These are phyloP conservation scores for Eragrostis nindensis DNA, from an alignment of 176 grass and related monocot genomes.

Conservation along the genomic window DNA sequence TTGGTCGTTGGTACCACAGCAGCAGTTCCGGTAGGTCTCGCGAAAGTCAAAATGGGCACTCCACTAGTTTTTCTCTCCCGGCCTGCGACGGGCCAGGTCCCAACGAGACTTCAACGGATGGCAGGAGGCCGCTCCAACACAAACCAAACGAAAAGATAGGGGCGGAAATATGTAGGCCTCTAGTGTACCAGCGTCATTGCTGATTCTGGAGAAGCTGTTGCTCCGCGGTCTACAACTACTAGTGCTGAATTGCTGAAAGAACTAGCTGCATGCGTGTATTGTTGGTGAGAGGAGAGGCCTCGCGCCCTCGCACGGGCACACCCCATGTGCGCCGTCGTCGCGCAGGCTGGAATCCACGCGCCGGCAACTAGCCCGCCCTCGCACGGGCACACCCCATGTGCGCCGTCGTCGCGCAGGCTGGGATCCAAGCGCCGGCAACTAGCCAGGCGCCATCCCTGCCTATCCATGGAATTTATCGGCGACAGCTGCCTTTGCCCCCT, in stretches of 20 bases:
- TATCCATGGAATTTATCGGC: neutral
- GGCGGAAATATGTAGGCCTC: neutral
- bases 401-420: neutral
- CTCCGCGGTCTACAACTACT: neutral
- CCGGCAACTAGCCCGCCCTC: conserved; percentile 25
- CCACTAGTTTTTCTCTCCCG: too few species aligned
- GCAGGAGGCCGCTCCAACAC: neutral
- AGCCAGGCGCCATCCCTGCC: neutral
- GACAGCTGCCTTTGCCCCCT: neutral
- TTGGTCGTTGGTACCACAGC: neutral
- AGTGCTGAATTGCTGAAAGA: too few species aligned
- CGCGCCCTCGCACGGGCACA: neutral
- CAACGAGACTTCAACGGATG: neutral
- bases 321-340: neutral
- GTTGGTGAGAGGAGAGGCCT: conserved; percentile 12
- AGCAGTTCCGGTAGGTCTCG: neutral
- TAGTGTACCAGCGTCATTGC: neutral
- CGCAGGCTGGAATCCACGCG: neutral
- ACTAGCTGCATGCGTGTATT: too few species aligned
- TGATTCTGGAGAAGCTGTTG: neutral
- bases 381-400: neutral
- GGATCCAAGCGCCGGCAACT: conserved; percentile 19
- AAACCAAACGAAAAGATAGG: neutral
- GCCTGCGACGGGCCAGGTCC: too few species aligned
- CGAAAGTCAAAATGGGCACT: neutral